A percentile compares a stretch with the other conserved stretches of the same genome.
Evolutionary conservation across 495 filamentous ascomycete species (phyloP).

Genomic region (Hyaloscypha bicolor): DNA sequence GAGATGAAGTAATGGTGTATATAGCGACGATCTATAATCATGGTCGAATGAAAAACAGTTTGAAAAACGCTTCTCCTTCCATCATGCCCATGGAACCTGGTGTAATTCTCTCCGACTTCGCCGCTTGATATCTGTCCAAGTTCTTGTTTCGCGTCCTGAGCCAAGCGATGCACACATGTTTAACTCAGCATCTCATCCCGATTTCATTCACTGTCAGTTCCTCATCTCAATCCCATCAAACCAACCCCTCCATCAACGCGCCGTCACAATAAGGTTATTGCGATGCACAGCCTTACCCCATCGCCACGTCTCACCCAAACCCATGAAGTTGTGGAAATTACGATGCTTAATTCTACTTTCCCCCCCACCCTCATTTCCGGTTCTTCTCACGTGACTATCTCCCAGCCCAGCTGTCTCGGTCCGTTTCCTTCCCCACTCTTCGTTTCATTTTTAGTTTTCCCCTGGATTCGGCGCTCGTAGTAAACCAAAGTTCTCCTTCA

Average conservation of each 20-base stretch:
- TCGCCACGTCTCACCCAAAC: not conserved
- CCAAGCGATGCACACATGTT: no score
- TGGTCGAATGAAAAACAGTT: not conserved
- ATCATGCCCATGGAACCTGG: no score
- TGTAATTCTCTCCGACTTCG: no score
- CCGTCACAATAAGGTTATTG: not conserved
- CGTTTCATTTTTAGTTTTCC: no score
- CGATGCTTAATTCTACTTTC: not conserved
- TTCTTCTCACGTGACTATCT: no score
- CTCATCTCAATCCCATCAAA: not conserved
- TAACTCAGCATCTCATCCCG: no score
- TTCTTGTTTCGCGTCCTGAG: no score
- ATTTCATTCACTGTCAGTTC: no score
- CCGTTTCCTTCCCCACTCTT: no score
- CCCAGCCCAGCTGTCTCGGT: no score
- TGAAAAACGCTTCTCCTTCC: not conserved
- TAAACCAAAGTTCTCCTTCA: no score
- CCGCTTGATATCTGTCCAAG: not conserved
- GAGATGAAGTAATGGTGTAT: slow-evolving; percentile 1
- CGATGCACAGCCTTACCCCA: not conserved
- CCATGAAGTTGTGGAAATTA: not conserved
- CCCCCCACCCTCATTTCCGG: not conserved
- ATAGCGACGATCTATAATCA: not conserved
- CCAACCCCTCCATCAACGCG: not conserved
- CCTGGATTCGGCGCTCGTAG: no score